Evolutionary conservation across 495 filamentous ascomycete genomes (phyloP).

Genomic region (Neurospora cerealis): DNA sequence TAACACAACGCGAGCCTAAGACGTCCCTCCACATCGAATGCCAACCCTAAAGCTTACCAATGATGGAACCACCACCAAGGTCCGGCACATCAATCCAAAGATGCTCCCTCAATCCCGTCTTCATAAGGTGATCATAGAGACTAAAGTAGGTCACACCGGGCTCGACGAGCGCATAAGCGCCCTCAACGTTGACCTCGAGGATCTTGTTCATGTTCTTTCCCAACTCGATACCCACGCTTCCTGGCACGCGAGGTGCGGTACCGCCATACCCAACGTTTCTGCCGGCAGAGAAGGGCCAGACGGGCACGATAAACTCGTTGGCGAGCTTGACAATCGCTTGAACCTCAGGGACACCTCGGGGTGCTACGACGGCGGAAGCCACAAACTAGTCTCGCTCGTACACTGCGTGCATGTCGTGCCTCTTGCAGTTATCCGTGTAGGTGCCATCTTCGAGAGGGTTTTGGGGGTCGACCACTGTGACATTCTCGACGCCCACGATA

Average conservation of each 20-base stretch:
- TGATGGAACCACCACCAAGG: slow-evolving; percentile 39
- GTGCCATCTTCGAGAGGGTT: neutral
- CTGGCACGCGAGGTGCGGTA: slow-evolving; percentile 43
- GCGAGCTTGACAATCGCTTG: slow-evolving; percentile 35
- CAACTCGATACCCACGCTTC: slow-evolving; percentile 44
- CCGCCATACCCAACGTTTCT: slow-evolving; percentile 50
- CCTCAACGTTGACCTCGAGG: slow-evolving; percentile 42
- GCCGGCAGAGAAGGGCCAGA: slow-evolving; percentile 46
- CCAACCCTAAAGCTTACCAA: neutral
- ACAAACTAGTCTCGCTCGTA: slow-evolving; percentile 43
- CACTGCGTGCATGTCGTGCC: slow-evolving; percentile 45
- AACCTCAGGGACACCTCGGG: slow-evolving; percentile 36
- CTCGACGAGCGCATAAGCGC: slow-evolving; percentile 45
- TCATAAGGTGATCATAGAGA: slow-evolving; percentile 42
- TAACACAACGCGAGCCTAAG: neutral
- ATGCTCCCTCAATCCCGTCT: slow-evolving; percentile 18
- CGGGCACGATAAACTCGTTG: slow-evolving; percentile 40
- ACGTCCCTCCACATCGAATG: neutral
- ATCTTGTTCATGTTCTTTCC: slow-evolving; percentile 46
- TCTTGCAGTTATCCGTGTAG: slow-evolving; percentile 19
- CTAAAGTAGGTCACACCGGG: slow-evolving; percentile 48
- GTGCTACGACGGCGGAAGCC: slow-evolving; percentile 40
- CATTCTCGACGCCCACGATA: neutral
- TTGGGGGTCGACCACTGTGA: neutral
- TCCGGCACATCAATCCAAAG: slow-evolving; percentile 47